A percentile compares a stretch with the other conserved stretches of the same genome.
Conservation (phyloP, 805 yeast species). For the Suhomyces canberraensis region DNA sequence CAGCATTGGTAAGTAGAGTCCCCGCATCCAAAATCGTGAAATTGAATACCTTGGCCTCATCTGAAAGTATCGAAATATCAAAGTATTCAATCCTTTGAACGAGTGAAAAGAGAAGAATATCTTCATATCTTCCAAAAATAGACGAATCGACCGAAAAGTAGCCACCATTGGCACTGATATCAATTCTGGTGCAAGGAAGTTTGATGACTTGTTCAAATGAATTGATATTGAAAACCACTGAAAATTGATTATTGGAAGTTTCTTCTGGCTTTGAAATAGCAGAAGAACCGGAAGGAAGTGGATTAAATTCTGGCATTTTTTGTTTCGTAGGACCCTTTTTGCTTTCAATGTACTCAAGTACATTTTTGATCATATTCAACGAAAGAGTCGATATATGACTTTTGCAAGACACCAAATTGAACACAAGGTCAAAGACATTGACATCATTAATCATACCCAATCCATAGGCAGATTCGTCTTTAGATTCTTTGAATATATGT, state of each 20-base stretch:
- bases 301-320: not conserved
- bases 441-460: constrained; percentile 9
- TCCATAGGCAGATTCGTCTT: constrained; percentile 7
- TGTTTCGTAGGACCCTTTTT: not conserved
- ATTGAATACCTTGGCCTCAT: constrained; percentile 3
- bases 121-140: constrained; percentile 2
- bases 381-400: constrained; percentile 18
- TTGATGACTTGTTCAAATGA: constrained; percentile 2
- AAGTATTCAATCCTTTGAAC: constrained; percentile 1
- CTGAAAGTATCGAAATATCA: constrained; percentile 8
- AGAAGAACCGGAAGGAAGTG: too few relatives aligned
- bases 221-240: not conserved
- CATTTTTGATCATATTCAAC: constrained; percentile 10
- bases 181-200: not conserved
- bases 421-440: constrained; percentile 8
- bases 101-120: constrained; percentile 1
- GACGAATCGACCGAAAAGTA: not conserved
- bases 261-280: not conserved
- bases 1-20: constrained; percentile 11
- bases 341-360: not conserved
- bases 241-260: not conserved
- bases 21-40: constrained; percentile 6
- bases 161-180: not conserved
- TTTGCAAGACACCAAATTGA: constrained; percentile 15
- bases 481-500: not conserved